phyloP scores from a whole-genome alignment of 352 stramenopile species.

The Phytophthora pisi region DNA sequence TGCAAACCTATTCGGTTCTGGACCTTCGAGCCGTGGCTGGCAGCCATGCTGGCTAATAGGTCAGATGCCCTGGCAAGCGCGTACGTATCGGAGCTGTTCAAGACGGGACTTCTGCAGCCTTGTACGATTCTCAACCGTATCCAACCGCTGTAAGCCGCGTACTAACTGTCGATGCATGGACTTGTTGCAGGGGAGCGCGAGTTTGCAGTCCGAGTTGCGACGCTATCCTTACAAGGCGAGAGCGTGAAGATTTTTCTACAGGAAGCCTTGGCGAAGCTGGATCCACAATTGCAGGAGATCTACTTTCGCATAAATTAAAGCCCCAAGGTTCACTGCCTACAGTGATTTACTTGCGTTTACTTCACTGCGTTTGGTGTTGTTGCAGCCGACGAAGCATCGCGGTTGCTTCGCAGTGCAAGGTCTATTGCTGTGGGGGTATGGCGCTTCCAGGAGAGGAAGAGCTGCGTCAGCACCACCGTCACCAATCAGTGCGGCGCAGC shows the following conservation, averaged over 20 bases:
- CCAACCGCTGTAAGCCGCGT: background rate
- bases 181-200: slow-evolving; percentile 30
- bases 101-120: slow-evolving; percentile 43
- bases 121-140: slow-evolving; percentile 25
- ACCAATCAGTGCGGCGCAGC: slow-evolving; percentile 19
- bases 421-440: slow-evolving; percentile 24
- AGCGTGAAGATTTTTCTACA: slow-evolving; percentile 21
- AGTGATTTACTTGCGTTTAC: background rate
- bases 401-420: slow-evolving; percentile 21
- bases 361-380: slow-evolving; percentile 3
- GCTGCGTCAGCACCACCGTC: slow-evolving; percentile 12
- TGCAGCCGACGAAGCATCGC: slow-evolving; percentile 17
- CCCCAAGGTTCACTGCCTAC: background rate
- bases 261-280: slow-evolving; percentile 30
- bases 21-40: slow-evolving; percentile 41
- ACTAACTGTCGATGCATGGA: slow-evolving; percentile 4
- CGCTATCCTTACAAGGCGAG: slow-evolving; percentile 34
- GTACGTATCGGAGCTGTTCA: slow-evolving; percentile 42
- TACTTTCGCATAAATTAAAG: slow-evolving; percentile 34
- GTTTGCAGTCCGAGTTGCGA: slow-evolving; percentile 46
- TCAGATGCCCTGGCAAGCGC: slow-evolving; percentile 17
- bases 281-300: slow-evolving; percentile 37
- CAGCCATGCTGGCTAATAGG: slow-evolving; percentile 34
- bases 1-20: slow-evolving; percentile 35
- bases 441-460: slow-evolving; percentile 11